Percentiles rank a stretch among this genome's conserved stretches.
Evolutionary conservation across 352 stramenopile species (phyloP).

Genomic region (Phytophthora cryptogea): DNA sequence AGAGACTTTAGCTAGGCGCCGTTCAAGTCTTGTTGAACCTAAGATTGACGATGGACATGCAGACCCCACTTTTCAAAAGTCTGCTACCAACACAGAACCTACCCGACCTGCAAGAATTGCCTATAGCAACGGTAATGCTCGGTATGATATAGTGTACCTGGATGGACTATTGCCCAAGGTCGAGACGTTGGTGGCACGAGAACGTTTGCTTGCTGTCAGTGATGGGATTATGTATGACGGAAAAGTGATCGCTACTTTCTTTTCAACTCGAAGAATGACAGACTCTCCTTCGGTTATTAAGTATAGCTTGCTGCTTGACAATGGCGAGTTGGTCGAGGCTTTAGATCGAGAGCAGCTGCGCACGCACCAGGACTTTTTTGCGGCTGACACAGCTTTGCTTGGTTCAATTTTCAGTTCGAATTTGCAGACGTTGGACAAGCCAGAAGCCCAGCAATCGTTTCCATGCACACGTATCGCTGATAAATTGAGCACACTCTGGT

Average conservation of each 20-base stretch:
- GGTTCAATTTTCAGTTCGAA: constrained; percentile 39
- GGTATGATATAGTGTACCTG: constrained; percentile 57
- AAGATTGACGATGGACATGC: neutral
- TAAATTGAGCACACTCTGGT: constrained; percentile 40
- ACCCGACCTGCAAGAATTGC: constrained; percentile 39
- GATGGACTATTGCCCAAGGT: constrained; percentile 29
- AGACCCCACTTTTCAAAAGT: neutral
- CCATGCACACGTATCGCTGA: neutral
- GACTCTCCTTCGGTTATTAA: neutral
- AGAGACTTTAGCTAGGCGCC: neutral
- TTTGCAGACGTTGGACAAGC: constrained; percentile 25
- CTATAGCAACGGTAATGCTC: constrained; percentile 47
- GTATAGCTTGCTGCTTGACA: constrained; percentile 52
- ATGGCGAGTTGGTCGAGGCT: constrained; percentile 39
- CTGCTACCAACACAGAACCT: neutral
- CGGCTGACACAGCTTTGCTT: constrained; percentile 46
- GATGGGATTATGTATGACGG: constrained; percentile 41
- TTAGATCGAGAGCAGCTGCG: constrained; percentile 45
- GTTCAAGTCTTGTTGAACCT: neutral
- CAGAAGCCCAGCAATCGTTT: constrained; percentile 5
- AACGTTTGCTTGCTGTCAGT: constrained; percentile 33
- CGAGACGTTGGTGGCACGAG: constrained; percentile 42
- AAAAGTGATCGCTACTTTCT: constrained; percentile 31
- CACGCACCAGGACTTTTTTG: constrained; percentile 39
- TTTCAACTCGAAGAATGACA: neutral